Evolutionary conservation across 768 basidiomycete species (phyloP), one percentile per base, ranked within the genome.

Genomic region (Leccinum broughii): DNA sequence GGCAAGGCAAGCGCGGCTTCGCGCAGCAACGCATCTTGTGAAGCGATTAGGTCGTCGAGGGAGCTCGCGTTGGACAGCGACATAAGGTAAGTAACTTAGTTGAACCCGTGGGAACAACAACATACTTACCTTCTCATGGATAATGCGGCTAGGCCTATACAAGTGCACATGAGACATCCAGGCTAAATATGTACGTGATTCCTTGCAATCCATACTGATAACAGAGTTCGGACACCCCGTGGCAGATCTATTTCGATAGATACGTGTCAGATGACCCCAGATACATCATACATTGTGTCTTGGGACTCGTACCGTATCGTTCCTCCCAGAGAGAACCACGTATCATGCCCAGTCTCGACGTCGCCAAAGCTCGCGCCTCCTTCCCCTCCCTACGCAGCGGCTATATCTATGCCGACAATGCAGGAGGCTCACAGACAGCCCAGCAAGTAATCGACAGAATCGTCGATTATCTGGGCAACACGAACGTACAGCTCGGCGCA

Each of bases 331-430:
- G 26, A 49, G 0, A 17, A 15, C 24, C 22, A 26, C 48, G 15
- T 26, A 17, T 28, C 15, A 72, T 74, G 71, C 55, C 52, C 57
- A 28, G 50, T 24, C 66, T 87, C 65, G 81, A 86, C 72, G 76
- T 87, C 26, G 65, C 70, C 17, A 73, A 75, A 65, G 85, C 80
- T 49, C 83, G 87, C 56, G 77, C 81, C 32, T 80, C 81, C 39
- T 91, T 92, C 69, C 90, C 88, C 4, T 74, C 86, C 4, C 76
- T 92, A 28, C 70, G 76, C 32, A 75, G 78, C 1, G 85, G 84
- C 2, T 90, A 79, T 66, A 80, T 89, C 61, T 91, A 83, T 66
- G 90, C 80, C 3, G 90, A 91, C 75, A 92, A 89, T 60, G 90
- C 90, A 0, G 90, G 89, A 0, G 90, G 89, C 8, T 90, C 89